Conservation (phyloP, 2,329 filamentous ascomycete genomes). For the Pseudocercospora crystallina region DNA sequence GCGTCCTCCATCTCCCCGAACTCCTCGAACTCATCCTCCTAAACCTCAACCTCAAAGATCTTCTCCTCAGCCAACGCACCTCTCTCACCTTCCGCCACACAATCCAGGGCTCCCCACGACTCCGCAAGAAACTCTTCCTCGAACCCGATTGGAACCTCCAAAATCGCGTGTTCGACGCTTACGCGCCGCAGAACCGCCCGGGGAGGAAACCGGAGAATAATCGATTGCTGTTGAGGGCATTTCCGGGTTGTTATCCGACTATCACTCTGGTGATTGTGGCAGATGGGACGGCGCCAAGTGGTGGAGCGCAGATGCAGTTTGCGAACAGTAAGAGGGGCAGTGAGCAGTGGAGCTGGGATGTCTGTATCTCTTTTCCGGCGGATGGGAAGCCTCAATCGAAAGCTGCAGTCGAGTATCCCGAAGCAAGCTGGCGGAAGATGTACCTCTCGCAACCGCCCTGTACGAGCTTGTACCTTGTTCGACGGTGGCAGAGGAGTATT, state of each 20-base stretch:
- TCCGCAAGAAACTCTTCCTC: conserved; percentile 38
- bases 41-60: conserved; percentile 32
- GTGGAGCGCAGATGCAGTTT: conserved; percentile 4
- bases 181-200: conserved; percentile 20
- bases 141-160: conserved; percentile 35
- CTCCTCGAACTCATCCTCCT: conserved; percentile 40
- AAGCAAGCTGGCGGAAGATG: conserved; percentile 38
- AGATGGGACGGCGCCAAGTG: conserved; percentile 14
- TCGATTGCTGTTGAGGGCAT: conserved; percentile 34
- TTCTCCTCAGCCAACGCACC: conserved; percentile 37
- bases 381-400: conserved; percentile 18
- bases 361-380: conserved; percentile 34
- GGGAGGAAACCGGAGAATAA: conserved; percentile 37
- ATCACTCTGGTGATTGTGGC: conserved; percentile 34
- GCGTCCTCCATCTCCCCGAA: conserved; percentile 38
- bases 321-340: conserved; percentile 8
- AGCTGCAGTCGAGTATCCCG: conserved; percentile 28
- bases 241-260: conserved; percentile 36
- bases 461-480: conserved; percentile 32
- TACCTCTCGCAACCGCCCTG: conserved; percentile 37
- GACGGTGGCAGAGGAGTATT: conserved; percentile 30
- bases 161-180: conserved; percentile 26
- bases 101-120: conserved; percentile 27
- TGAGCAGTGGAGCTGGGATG: conserved; percentile 37
- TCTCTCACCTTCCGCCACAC: conserved; percentile 30